These are phyloP conservation scores for Thalassiosira oceanica DNA, from an alignment of 352 stramenopile genomes.

Conservation along the genomic window DNA sequence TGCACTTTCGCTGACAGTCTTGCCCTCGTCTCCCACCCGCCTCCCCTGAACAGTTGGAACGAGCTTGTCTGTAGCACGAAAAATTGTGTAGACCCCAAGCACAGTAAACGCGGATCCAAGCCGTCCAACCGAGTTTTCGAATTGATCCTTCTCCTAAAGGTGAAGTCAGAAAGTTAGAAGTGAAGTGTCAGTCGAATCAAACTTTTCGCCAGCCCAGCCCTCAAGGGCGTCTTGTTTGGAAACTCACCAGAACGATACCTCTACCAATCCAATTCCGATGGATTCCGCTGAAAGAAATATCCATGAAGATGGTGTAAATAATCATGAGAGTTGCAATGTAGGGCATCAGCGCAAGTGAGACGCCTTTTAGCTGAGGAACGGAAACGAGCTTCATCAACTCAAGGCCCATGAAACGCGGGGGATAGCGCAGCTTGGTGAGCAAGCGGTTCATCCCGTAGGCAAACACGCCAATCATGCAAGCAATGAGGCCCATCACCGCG, in stretches of 20 bases:
- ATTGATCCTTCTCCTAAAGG: conserved; percentile 23
- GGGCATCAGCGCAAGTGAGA: conserved; percentile 72
- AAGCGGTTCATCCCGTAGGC: conserved; percentile 92
- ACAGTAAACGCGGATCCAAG: conserved; percentile 51
- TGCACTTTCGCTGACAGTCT: conserved; percentile 77
- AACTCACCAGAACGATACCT: conserved; percentile 28
- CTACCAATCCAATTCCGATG: conserved; percentile 39
- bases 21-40: conserved; percentile 18
- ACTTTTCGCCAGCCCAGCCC: no score
- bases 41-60: conserved; percentile 61
- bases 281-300: conserved; percentile 30
- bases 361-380: conserved; percentile 84
- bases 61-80: conserved; percentile 75
- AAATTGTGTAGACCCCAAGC: conserved; percentile 47
- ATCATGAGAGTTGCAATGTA: conserved; percentile 31
- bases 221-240: no score
- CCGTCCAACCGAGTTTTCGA: conserved; percentile 49
- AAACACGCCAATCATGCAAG: conserved; percentile 86
- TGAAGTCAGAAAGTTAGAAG: no score
- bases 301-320: conserved; percentile 33
- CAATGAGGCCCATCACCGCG: conserved; percentile 86
- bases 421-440: conserved; percentile 93
- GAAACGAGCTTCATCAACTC: conserved; percentile 89
- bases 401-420: conserved; percentile 89
- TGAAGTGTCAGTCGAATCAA: no score